phyloP scores from a whole-genome alignment of 768 basidiomycete genomes.

The Trametes gibbosa region DNA sequence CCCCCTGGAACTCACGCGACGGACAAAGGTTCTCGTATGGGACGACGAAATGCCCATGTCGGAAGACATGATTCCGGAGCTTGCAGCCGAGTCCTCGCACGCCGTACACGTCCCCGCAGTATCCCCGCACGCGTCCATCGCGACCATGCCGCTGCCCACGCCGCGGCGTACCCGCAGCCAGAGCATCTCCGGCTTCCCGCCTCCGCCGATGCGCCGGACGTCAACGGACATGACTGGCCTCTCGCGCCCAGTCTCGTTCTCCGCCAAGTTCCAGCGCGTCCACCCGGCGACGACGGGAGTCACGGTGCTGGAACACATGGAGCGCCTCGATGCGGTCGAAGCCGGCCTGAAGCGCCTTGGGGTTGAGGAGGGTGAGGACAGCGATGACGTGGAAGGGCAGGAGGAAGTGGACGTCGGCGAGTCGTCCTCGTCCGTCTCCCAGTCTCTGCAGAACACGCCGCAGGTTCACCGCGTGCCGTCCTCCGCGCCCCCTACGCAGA shows the following conservation, averaged over 20 bases:
- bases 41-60: slow-evolving; percentile 79
- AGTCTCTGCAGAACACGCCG: neutral
- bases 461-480: neutral
- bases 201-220: slow-evolving; percentile 59
- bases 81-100: slow-evolving; percentile 30
- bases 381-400: slow-evolving; percentile 46
- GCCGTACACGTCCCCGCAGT: slow-evolving; percentile 26
- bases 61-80: slow-evolving; percentile 47
- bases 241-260: slow-evolving; percentile 77
- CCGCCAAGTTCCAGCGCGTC: slow-evolving; percentile 78
- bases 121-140: slow-evolving; percentile 63
- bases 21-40: slow-evolving; percentile 79
- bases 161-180: slow-evolving; percentile 57
- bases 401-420: slow-evolving; percentile 69
- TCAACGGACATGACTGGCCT: slow-evolving; percentile 63
- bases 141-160: slow-evolving; percentile 56
- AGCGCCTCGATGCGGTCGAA: slow-evolving; percentile 80
- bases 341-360: slow-evolving; percentile 75
- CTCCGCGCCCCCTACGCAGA: slow-evolving; percentile 14
- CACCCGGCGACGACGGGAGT: slow-evolving; percentile 88
- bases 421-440: slow-evolving; percentile 21
- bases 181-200: slow-evolving; percentile 65
- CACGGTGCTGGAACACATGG: slow-evolving; percentile 80
- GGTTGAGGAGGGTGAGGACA: slow-evolving; percentile 46
- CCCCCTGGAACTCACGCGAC: slow-evolving; percentile 86